Base-by-base conservation (phyloP, 1,139 yeast species). In the Hyphopichia burtonii region DNA sequence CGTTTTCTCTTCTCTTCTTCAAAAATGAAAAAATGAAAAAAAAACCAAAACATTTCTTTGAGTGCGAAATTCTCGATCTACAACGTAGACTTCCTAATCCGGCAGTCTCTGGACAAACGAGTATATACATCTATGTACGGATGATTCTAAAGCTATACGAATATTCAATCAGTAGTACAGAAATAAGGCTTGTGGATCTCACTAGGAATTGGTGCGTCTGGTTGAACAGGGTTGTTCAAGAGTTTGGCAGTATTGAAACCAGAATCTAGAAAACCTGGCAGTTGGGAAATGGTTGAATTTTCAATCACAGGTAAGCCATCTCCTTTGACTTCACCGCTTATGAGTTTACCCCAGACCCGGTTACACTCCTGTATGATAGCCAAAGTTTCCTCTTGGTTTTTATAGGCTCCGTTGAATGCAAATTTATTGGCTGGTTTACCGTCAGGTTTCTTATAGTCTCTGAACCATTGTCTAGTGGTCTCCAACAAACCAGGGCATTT, bases 381-480 rank as follows among this genome's bases (percentile, higher is more conserved):
- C 53, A 87, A 73, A 41, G 96, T 89, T 55, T 86, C 86, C 51
- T 76, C 69, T 63, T 76, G 85, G 74, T 78, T 77, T 66, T 83
- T 83, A 67, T 85, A 88, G 59, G 82, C 83, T 49, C 91, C 96
- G 45, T 84, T 74, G 75, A 86, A 86, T 12, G 96, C 96, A 65
- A 89, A 88, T 62, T 79, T 79, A 68, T 89, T 89, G 62, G 78
- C 83, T 50, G 95, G 93, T 73, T 89, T 89, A 42, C 95, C 96
- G 60, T 88, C 96, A 33, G 96, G 94, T 47, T 86, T 75, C 69
- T 89, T 89, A 77, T 89, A 89, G 61, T 86, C 86, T 65, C 89
- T 79, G 76, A 89, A 87, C 96, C 96, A 89, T 65, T 84, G 89
- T 59, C 86, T 80, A 38, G 96, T 87, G 42, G 91, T 83, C 63